Evolutionary conservation across 2,329 filamentous ascomycete species (phyloP).

Genomic region (Ceratocystis diversiconidia): DNA sequence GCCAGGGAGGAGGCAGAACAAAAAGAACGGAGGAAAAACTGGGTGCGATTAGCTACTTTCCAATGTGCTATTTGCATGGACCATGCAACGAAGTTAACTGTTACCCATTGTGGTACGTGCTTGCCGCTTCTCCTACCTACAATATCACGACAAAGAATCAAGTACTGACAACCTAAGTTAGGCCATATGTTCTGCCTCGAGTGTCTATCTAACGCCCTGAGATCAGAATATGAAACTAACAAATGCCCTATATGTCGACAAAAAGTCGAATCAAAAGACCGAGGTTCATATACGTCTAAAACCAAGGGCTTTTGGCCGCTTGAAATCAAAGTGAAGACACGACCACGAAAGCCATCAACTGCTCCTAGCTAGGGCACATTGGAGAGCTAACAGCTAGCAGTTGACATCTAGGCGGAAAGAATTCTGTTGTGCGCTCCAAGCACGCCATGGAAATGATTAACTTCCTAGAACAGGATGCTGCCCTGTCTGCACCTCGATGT

Average conservation of each 20-base stretch:
- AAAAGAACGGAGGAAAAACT: constrained; percentile 32
- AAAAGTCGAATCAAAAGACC: constrained; percentile 37
- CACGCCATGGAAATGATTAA: too few species aligned
- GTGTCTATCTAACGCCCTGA: constrained; percentile 46
- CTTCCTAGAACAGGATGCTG: too few species aligned
- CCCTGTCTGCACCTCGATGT: too few species aligned
- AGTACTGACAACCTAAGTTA: constrained; percentile 9
- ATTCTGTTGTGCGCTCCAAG: too few species aligned
- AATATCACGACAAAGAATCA: neutral
- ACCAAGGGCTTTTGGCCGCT: constrained; percentile 43
- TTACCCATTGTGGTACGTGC: constrained; percentile 51
- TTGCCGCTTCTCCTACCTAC: neutral
- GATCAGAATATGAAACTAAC: constrained; percentile 40
- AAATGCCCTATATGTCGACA: constrained; percentile 51
- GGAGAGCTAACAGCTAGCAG: neutral
- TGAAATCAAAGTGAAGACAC: constrained; percentile 48
- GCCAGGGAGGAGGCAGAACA: constrained; percentile 22
- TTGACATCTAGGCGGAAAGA: too few species aligned
- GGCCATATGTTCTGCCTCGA: constrained; percentile 51
- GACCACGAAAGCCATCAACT: constrained; percentile 29
- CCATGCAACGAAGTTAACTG: constrained; percentile 40
- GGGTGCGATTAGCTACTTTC: constrained; percentile 39
- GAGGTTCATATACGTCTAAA: constrained; percentile 30
- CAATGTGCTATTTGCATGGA: constrained; percentile 59
- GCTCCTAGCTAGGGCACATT: neutral